These are phyloP conservation scores for Myriosclerotinia curreyana DNA, from an alignment of 2,329 filamentous ascomycete species.

Conservation along the genomic window DNA sequence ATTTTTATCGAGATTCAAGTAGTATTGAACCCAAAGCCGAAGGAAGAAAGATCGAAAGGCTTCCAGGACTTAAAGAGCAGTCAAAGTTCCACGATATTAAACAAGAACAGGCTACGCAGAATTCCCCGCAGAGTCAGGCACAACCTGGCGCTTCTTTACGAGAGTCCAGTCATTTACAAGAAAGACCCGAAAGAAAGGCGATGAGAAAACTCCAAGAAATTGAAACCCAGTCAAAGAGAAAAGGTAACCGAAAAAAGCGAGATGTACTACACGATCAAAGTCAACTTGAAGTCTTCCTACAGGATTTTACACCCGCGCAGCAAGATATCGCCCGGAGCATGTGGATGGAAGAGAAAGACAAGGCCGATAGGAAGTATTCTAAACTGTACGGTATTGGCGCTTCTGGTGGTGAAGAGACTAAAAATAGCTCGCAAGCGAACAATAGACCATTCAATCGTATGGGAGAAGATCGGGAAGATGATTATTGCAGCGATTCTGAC, in stretches of 20 bases:
- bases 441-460: not conserved
- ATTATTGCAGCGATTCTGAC: not conserved
- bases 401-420: not conserved
- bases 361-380: not conserved
- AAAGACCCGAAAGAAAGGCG: not conserved
- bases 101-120: not conserved
- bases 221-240: not conserved
- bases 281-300: conserved; percentile 2
- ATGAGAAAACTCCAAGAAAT: not conserved
- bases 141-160: not conserved
- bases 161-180: not conserved
- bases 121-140: not conserved
- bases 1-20: not conserved
- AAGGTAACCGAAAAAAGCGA: not conserved
- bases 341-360: not conserved
- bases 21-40: not conserved
- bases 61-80: not conserved
- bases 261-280: not conserved
- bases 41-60: not conserved
- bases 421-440: not conserved
- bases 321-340: not conserved
- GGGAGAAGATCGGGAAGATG: not conserved
- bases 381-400: not conserved
- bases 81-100: not conserved
- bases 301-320: not conserved